Base-by-base conservation (phyloP, 2,329 filamentous ascomycete species). In the Aspergillus viridinutans region DNA sequence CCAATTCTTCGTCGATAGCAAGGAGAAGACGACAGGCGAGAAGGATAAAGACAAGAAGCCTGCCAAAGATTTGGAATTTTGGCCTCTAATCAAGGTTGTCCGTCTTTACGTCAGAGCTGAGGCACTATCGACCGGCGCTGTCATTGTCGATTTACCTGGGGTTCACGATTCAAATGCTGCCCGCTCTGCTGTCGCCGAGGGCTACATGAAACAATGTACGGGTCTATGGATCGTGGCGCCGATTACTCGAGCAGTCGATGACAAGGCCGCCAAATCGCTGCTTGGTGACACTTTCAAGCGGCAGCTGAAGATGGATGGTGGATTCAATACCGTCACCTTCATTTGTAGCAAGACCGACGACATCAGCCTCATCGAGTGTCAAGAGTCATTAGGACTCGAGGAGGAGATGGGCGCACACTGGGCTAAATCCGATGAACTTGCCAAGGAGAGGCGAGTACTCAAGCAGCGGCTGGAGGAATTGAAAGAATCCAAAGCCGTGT, bases 311-410 rank as follows among this genome's bases (percentile, higher is more conserved):
- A 82, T 82, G 62, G 85, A 87, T 57, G 81, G 82, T 1, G 77
- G 74, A 0, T 83, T 83, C 54, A 77, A 72, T 6, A 75, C 72
- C 1, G 74, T 86, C 2, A 85, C 82, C 0, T 87, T 87, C 58
- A 82, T 88, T 14, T 87, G 84, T 64, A 81, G 78, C 17, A 87
- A 87, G 64, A 85, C 83, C 0, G 85, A 88, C 64, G 83, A 87
- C 47, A 84, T 87, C 8, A 79, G 74, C 7, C 69, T 79, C 3
- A 75, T 69, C 0, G 78, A 83, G 55, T 78, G 77, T 71, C 47
- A 73, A 62, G 70, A 74, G 12, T 73, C 65, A 20, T 67, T 82
- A 5, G 67, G 64, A 1, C 64, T 79, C 2, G 68, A 73, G 1
- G 43, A 47, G 20, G 21, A 47, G 43, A 47, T 47, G 21, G 43